These are phyloP conservation scores for Ustilago xerochloae DNA, from an alignment of 1,284 basidiomycete species.

Conservation along the genomic window DNA sequence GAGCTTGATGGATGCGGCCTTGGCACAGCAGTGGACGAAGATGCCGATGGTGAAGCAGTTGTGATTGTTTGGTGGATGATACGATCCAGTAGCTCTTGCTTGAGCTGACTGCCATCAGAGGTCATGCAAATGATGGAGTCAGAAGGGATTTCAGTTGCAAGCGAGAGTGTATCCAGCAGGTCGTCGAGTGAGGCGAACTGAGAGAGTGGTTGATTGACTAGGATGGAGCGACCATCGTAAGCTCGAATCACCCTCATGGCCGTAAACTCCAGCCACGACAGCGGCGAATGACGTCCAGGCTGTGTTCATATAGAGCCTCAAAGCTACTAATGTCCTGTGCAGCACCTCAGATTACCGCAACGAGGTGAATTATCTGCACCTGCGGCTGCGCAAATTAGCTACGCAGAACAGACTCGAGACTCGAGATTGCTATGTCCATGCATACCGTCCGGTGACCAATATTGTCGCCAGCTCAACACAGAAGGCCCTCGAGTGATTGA, in stretches of 20 bases:
- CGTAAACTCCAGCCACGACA: neutral
- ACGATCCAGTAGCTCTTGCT: slow-evolving; percentile 51
- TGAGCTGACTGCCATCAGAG: slow-evolving; percentile 60
- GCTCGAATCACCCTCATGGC: slow-evolving; percentile 61
- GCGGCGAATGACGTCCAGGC: too few species aligned
- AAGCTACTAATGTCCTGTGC: too few species aligned
- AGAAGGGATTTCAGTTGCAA: slow-evolving; percentile 61
- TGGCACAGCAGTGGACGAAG: slow-evolving; percentile 11
- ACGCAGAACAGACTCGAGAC: too few species aligned
- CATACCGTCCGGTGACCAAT: too few species aligned
- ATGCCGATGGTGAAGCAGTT: slow-evolving; percentile 10
- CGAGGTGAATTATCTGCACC: too few species aligned
- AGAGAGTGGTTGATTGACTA: slow-evolving; percentile 58
- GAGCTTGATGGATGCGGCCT: slow-evolving; percentile 10
- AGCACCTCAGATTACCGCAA: too few species aligned
- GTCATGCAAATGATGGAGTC: slow-evolving; percentile 67
- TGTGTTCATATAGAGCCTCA: too few species aligned
- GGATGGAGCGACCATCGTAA: slow-evolving; percentile 60
- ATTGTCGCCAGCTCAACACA: too few species aligned
- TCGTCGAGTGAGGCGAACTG: slow-evolving; percentile 62
- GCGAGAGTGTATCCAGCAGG: slow-evolving; percentile 62
- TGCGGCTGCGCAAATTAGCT: too few species aligned
- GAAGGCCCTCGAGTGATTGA: too few species aligned
- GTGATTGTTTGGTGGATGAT: slow-evolving; percentile 34
- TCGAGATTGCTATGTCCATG: too few species aligned